Percentiles rank a stretch among this genome's conserved stretches.
phyloP scores from a whole-genome alignment of 129 eudicot genomes.

The Chrysanthemum seticuspe region DNA sequence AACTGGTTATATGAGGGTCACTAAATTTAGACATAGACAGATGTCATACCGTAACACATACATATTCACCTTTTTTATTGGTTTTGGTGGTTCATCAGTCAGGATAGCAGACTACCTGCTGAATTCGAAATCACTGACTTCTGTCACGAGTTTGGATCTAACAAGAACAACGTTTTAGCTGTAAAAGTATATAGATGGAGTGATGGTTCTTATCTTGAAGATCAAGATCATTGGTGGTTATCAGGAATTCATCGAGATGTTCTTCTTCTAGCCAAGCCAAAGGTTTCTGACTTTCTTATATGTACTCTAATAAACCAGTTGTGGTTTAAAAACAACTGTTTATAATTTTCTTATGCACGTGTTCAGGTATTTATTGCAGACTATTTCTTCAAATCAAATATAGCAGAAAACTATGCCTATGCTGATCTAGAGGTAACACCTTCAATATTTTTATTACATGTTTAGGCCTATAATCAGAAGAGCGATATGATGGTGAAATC shows the following conservation, averaged over 20 bases:
- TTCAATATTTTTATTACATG: neutral
- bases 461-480: neutral
- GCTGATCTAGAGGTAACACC: conserved; percentile 78
- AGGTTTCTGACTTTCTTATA: conserved; percentile 47
- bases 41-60: neutral
- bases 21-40: neutral
- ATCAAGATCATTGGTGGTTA: conserved; percentile 99
- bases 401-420: conserved; percentile 49
- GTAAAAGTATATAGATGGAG: conserved; percentile 95
- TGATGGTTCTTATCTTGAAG: conserved; percentile 98
- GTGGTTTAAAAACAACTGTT: neutral
- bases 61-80: conserved; percentile 6
- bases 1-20: too few species aligned
- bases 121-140: conserved; percentile 86
- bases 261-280: conserved; percentile 84
- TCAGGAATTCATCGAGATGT: conserved; percentile 98
- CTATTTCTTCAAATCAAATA: conserved; percentile 74
- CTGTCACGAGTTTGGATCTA: conserved; percentile 81
- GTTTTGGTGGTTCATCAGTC: conserved; percentile 57
- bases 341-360: conserved; percentile 2
- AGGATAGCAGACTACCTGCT: conserved; percentile 96
- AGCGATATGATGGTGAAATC: conserved; percentile 8
- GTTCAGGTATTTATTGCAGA: conserved; percentile 86
- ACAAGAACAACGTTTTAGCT: conserved; percentile 68
- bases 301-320: neutral